phyloP scores from a whole-genome alignment of 768 basidiomycete genomes.

The Tylopilus vinaceipallidus region DNA sequence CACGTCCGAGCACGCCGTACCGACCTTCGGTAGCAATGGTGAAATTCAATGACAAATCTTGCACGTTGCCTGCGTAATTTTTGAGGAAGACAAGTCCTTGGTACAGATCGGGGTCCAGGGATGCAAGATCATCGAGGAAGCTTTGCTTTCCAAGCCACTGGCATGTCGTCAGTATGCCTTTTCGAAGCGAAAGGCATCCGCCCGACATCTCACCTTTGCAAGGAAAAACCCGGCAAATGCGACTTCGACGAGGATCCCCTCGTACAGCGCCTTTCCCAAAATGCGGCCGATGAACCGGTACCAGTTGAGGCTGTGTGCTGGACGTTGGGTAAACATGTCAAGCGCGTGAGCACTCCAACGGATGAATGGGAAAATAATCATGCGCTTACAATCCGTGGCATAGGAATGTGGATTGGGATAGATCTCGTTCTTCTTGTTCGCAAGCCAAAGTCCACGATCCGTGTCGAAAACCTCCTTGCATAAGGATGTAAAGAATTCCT shows the following conservation, averaged over 20 bases:
- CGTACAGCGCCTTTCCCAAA: slow-evolving; percentile 94
- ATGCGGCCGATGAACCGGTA: slow-evolving; percentile 92
- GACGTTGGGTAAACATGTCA: not conserved
- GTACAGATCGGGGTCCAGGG: slow-evolving; percentile 90
- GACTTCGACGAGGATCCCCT: slow-evolving; percentile 92
- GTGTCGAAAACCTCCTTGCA: slow-evolving; percentile 95
- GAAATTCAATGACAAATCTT: slow-evolving; percentile 89
- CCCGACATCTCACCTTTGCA: slow-evolving; percentile 56
- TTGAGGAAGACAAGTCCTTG: slow-evolving; percentile 91
- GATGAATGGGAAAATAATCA: not conserved
- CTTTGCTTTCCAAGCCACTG: slow-evolving; percentile 92
- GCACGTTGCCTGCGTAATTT: slow-evolving; percentile 81
- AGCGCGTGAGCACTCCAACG: not conserved
- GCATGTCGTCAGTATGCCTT: not conserved
- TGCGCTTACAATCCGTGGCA: slow-evolving; percentile 73
- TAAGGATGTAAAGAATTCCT: slow-evolving; percentile 93
- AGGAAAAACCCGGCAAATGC: slow-evolving; percentile 96
- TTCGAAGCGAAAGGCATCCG: not conserved
- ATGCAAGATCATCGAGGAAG: slow-evolving; percentile 89
- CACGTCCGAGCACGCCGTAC: slow-evolving; percentile 18
- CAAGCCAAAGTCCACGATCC: slow-evolving; percentile 91
- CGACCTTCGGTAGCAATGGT: slow-evolving; percentile 82
- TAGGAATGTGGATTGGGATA: slow-evolving; percentile 94
- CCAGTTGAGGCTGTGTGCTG: slow-evolving; percentile 86
- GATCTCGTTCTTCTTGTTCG: slow-evolving; percentile 86